Percentiles rank a stretch among this genome's conserved stretches.
Conservation (phyloP, 768 basidiomycete species). For the Phaffia tasmanica region DNA sequence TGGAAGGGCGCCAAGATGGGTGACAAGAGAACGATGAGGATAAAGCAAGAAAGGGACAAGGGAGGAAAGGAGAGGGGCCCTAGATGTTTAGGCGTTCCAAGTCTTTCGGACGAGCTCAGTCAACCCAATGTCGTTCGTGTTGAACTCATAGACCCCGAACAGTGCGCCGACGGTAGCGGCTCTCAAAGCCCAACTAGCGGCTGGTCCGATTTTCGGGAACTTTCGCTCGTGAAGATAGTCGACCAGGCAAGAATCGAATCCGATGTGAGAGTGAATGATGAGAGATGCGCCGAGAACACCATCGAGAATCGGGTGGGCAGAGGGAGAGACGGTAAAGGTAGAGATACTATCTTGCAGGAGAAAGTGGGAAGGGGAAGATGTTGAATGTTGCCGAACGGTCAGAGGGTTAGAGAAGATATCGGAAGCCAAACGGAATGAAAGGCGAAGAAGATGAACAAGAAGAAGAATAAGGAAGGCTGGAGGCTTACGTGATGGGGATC, state of each 20-base stretch:
- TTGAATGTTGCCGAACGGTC: not conserved
- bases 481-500: conserved; percentile 58
- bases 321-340: conserved; percentile 17
- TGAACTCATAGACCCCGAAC: conserved; percentile 92
- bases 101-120: conserved; percentile 25
- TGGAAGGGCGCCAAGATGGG: not conserved
- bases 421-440: not conserved
- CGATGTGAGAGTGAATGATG: conserved; percentile 91
- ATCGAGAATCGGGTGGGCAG: conserved; percentile 59
- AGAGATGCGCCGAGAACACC: conserved; percentile 76
- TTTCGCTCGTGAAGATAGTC: conserved; percentile 93
- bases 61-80: not conserved
- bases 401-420: not conserved
- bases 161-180: conserved; percentile 66
- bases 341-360: conserved; percentile 13
- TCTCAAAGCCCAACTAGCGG: conserved; percentile 65
- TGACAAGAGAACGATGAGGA: conserved; percentile 7
- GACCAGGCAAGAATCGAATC: conserved; percentile 54
- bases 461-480: not conserved
- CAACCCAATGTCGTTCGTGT: conserved; percentile 94
- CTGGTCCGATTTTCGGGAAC: conserved; percentile 66
- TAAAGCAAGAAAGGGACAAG: not conserved
- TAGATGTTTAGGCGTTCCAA: conserved; percentile 3
- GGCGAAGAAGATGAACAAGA: not conserved
- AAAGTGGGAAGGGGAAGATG: not conserved